Percentiles rank a stretch among this genome's conserved stretches.
Conservation (phyloP, 2,329 filamentous ascomycete species). For the Colletotrichum cuscutae region DNA sequence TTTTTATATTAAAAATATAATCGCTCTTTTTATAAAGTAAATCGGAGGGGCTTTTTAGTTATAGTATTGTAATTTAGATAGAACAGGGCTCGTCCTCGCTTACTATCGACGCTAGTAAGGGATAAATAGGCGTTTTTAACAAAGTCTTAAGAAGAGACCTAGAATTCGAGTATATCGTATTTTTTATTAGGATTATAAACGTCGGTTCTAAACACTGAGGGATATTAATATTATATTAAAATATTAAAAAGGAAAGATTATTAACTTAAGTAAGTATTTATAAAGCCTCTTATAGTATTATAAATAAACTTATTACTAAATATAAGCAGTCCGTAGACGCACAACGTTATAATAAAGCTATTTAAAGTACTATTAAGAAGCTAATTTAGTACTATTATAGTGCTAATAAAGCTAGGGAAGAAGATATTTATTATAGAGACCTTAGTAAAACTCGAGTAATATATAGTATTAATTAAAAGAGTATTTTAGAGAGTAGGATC, state of each 20-base stretch:
- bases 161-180: neutral
- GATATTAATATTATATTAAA: neutral
- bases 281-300: slow-evolving; percentile 41
- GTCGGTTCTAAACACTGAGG: neutral
- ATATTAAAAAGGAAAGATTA: neutral
- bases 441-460: no score
- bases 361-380: slow-evolving; percentile 7
- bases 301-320: slow-evolving; percentile 38
- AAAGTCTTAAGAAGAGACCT: neutral
- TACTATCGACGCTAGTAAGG: neutral
- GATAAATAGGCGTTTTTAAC: neutral
- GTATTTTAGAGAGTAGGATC: no score
- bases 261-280: slow-evolving; percentile 8
- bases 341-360: neutral
- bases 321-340: slow-evolving; percentile 39
- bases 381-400: neutral
- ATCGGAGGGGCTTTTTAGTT: neutral
- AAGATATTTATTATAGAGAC: no score
- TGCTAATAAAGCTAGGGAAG: neutral
- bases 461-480: no score
- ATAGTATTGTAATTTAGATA: neutral
- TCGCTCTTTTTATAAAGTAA: neutral
- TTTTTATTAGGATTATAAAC: neutral
- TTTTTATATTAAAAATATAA: neutral
- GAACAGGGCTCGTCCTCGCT: neutral